Evolutionary conservation across 345 rosid species (phyloP).

Genomic region (Acer saccharum): DNA sequence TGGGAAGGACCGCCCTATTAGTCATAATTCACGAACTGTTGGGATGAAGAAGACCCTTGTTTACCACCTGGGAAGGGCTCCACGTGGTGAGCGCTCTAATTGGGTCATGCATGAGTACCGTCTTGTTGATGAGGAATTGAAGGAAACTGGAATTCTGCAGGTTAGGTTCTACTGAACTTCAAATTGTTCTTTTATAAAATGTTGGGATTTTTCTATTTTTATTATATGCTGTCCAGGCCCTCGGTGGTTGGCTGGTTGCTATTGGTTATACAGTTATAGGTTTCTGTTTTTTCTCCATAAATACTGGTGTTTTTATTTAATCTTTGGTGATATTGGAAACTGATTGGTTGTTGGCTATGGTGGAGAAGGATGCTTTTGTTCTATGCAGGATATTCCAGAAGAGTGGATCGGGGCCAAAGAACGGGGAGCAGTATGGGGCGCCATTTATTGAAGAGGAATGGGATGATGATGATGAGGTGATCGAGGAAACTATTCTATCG

Average conservation of each 20-base stretch:
- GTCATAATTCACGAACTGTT: slow-evolving; percentile 41
- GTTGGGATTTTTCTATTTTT: neutral
- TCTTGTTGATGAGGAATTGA: slow-evolving; percentile 59
- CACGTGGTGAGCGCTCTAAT: slow-evolving; percentile 75
- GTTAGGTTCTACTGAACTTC: slow-evolving; percentile 43
- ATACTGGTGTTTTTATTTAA: neutral
- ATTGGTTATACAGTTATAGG: no score
- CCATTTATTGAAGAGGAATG: slow-evolving; percentile 96
- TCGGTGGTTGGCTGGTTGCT: neutral
- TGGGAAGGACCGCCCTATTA: slow-evolving; percentile 80
- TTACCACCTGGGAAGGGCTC: slow-evolving; percentile 87
- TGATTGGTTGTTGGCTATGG: slow-evolving; percentile 23
- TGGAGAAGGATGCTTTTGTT: slow-evolving; percentile 77
- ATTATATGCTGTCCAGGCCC: no score
- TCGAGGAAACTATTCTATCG: slow-evolving; percentile 36
- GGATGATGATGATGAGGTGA: slow-evolving; percentile 69
- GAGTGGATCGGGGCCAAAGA: slow-evolving; percentile 97
- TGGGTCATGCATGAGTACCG: slow-evolving; percentile 99
- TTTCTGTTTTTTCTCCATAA: neutral
- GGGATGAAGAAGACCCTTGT: slow-evolving; percentile 99
- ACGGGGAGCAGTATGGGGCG: slow-evolving; percentile 96
- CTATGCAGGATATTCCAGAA: slow-evolving; percentile 90
- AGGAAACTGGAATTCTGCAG: slow-evolving; percentile 55
- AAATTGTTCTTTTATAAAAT: no score
- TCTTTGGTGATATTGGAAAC: slow-evolving; percentile 14